Percentiles rank a stretch among this genome's conserved stretches.
Conservation (phyloP, 306 rosid species). For the Myrica gale region DNA sequence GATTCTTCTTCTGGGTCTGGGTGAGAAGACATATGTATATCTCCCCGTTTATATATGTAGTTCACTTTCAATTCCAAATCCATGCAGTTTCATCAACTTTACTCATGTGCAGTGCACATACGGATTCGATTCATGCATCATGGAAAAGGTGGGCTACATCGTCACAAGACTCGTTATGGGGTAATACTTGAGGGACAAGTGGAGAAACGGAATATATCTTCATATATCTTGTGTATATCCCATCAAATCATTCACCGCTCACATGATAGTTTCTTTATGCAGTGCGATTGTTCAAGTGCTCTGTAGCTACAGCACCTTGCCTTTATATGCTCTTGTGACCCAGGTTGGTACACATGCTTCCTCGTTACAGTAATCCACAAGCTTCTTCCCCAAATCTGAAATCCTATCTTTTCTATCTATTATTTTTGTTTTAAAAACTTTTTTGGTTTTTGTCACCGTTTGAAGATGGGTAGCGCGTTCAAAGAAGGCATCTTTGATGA, state of each 20-base stretch:
- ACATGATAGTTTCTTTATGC: conserved; percentile 31
- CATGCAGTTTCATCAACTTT: not conserved
- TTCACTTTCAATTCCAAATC: not conserved
- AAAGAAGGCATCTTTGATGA: conserved; percentile 38
- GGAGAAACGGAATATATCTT: not conserved
- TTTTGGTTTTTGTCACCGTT: not conserved
- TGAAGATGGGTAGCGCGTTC: conserved; percentile 66
- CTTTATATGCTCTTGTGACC: conserved; percentile 68
- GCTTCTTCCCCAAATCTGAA: conserved; percentile 19
- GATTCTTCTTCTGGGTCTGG: conserved; percentile 95
- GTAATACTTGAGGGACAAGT: conserved; percentile 37
- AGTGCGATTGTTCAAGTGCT: conserved; percentile 88
- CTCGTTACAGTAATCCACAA: conserved; percentile 3
- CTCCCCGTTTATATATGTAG: too few relatives aligned
- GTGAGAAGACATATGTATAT: conserved; percentile 30
- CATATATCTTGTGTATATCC: conserved; percentile 2
- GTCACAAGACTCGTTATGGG: conserved; percentile 79
- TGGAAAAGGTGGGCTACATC: conserved; percentile 64
- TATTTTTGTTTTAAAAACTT: not conserved
- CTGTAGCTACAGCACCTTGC: conserved; percentile 88
- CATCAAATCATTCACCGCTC: conserved; percentile 23
- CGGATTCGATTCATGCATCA: conserved; percentile 80
- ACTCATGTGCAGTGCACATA: conserved; percentile 59
- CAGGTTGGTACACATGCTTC: conserved; percentile 49
- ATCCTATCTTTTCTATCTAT: not conserved